phyloP scores from a whole-genome alignment of 2,329 filamentous ascomycete species.

The Phyllosticta capitalensis region DNA sequence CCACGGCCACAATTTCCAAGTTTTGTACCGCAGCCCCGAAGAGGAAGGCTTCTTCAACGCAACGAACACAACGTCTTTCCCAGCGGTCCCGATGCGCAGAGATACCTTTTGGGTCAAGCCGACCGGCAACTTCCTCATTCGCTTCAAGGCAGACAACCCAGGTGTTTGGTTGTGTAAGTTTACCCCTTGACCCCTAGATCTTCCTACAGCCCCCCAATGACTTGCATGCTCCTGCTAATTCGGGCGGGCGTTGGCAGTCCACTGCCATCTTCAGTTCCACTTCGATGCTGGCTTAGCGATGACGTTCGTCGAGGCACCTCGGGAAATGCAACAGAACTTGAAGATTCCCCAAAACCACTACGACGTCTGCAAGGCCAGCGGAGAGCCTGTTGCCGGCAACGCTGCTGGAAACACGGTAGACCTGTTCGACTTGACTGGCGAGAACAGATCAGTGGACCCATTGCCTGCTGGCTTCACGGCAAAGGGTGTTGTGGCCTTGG shows the following conservation, averaged over 20 bases:
- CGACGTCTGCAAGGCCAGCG: conserved; percentile 45
- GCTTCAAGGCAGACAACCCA: conserved; percentile 43
- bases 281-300: conserved; percentile 32
- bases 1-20: conserved; percentile 54
- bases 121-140: conserved; percentile 39
- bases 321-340: conserved; percentile 49
- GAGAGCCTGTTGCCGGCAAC: conserved; percentile 49
- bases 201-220: too few relatives aligned
- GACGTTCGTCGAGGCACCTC: conserved; percentile 36
- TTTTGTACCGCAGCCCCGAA: conserved; percentile 29
- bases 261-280: conserved; percentile 15
- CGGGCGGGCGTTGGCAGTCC: conserved; percentile 21
- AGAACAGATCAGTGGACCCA: conserved; percentile 30
- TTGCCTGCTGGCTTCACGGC: conserved; percentile 63
- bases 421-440: conserved; percentile 39
- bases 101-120: conserved; percentile 41
- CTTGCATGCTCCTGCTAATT: conserved; percentile 13
- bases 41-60: conserved; percentile 21
- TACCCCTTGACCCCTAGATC: background rate
- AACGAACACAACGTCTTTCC: conserved; percentile 23
- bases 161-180: conserved; percentile 16
- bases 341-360: conserved; percentile 50
- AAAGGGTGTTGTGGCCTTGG: conserved; percentile 62
- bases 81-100: conserved; percentile 32
- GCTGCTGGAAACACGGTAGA: conserved; percentile 58